Evolutionary conservation across 768 basidiomycete genomes (phyloP).

Genomic region (Leccinum obscurum): DNA sequence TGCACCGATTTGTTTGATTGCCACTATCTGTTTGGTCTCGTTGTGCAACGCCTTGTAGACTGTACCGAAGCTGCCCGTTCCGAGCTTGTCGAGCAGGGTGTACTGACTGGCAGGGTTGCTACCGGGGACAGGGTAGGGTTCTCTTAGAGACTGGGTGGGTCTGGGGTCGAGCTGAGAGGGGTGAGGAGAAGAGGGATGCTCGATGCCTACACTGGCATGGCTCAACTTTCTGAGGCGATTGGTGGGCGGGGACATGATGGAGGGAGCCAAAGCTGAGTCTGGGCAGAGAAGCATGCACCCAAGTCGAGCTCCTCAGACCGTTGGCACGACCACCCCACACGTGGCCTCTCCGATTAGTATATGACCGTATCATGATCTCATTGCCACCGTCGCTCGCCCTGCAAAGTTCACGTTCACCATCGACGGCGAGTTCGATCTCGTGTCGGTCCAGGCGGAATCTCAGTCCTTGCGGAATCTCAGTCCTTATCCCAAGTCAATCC

Average conservation of each 20-base stretch:
- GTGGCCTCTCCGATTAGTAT: constrained; percentile 18
- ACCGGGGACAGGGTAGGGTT: constrained; percentile 69
- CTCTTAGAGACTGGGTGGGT: constrained; percentile 38
- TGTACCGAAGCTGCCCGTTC: constrained; percentile 93
- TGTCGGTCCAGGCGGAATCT: neutral
- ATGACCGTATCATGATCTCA: neutral
- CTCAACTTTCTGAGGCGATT: constrained; percentile 41
- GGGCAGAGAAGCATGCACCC: constrained; percentile 8
- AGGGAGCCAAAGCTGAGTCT: constrained; percentile 17
- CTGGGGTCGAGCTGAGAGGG: constrained; percentile 53
- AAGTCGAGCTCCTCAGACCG: neutral
- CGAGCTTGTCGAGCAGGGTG: constrained; percentile 92
- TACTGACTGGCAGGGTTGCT: constrained; percentile 89
- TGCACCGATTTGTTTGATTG: constrained; percentile 95
- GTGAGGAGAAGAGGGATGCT: constrained; percentile 37
- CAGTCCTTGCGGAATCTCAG: neutral
- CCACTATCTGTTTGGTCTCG: constrained; percentile 91
- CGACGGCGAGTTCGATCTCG: neutral
- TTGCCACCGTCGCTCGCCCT: neutral
- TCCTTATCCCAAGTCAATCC: constrained; percentile 6
- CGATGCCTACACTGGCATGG: constrained; percentile 35
- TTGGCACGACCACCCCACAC: constrained; percentile 14
- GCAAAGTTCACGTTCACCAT: neutral
- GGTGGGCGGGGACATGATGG: constrained; percentile 44
- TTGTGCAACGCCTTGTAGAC: constrained; percentile 98